These are phyloP conservation scores for Acidomyces sp. DNA, from an alignment of 495 filamentous ascomycete genomes.

Conservation along the genomic window DNA sequence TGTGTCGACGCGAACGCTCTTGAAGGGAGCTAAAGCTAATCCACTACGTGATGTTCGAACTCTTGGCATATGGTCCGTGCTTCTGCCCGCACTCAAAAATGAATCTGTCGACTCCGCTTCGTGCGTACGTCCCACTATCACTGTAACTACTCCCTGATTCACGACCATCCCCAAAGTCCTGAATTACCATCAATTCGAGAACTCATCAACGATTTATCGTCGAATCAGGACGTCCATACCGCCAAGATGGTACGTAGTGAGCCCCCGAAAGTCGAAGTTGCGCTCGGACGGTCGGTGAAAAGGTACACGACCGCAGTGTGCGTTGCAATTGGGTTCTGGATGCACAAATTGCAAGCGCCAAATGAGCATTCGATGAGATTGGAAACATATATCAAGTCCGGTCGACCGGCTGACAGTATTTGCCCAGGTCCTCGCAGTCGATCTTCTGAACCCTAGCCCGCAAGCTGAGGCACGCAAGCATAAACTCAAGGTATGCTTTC, in stretches of 20 bases:
- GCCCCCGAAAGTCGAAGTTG: not conserved
- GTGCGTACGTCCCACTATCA: not conserved
- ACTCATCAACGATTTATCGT: not conserved
- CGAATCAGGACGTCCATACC: constrained; percentile 7
- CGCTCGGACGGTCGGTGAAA: constrained; percentile 1
- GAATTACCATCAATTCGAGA: constrained; percentile 2
- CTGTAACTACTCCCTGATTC: not conserved
- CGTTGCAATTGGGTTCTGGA: not conserved
- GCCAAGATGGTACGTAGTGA: constrained; percentile 17
- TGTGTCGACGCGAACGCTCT: too few relatives aligned
- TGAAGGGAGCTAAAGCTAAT: too few relatives aligned
- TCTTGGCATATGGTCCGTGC: not conserved
- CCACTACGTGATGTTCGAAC: too few relatives aligned
- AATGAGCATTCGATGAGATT: too few relatives aligned
- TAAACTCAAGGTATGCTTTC: constrained; percentile 85
- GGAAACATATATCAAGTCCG: too few relatives aligned
- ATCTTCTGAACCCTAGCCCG: constrained; percentile 96
- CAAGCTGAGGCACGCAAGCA: constrained; percentile 94
- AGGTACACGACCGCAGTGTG: constrained; percentile 7
- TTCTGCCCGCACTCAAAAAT: not conserved
- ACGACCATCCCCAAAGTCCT: constrained; percentile 1
- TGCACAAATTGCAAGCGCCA: too few relatives aligned
- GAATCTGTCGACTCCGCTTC: constrained; percentile 2
- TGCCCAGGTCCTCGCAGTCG: constrained; percentile 90
- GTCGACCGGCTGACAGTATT: not conserved